Percentiles rank a stretch among this genome's conserved stretches.
Conservation (phyloP, 192 early-diverging fungal genomes). For the Linnemannia schmuckeri region DNA sequence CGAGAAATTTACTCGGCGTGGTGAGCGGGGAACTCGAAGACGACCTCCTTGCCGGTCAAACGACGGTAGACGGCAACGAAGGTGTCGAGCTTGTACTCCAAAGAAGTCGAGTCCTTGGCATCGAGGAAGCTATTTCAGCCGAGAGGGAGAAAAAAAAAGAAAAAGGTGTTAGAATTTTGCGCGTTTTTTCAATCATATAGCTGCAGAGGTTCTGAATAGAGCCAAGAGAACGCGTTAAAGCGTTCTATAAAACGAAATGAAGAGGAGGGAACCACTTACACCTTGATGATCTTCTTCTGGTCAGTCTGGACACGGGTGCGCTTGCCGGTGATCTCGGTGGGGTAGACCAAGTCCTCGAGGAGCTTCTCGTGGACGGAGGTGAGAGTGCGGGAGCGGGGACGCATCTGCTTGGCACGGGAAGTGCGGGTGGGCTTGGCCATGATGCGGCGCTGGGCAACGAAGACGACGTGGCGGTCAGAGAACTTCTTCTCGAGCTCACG, state of each 20-base stretch:
- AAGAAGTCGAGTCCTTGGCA: slow-evolving; percentile 96
- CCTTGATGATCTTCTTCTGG: slow-evolving; percentile 94
- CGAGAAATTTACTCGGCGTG: slow-evolving; percentile 60
- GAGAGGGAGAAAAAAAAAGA: not conserved
- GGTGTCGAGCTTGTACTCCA: slow-evolving; percentile 99
- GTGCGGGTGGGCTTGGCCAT: slow-evolving; percentile 92
- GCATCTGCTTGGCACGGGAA: slow-evolving; percentile 90
- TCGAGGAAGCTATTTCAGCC: slow-evolving; percentile 81
- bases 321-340: slow-evolving; percentile 99
- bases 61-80: slow-evolving; percentile 98
- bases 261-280: slow-evolving; percentile 65
- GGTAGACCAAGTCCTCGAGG: slow-evolving; percentile 98
- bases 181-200: not conserved
- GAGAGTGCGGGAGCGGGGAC: slow-evolving; percentile 96
- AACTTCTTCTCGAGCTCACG: slow-evolving; percentile 99
- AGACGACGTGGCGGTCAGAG: slow-evolving; percentile 97
- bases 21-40: slow-evolving; percentile 94
- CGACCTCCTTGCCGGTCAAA: slow-evolving; percentile 98
- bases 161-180: not conserved
- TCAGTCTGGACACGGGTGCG: slow-evolving; percentile 97
- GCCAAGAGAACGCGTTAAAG: not conserved
- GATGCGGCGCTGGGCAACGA: slow-evolving; percentile 94
- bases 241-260: not conserved
- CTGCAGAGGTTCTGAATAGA: not conserved
- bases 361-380: slow-evolving; percentile 97